Conservation (phyloP, 2,329 filamentous ascomycete species). For the Diaporthe nobilis region DNA sequence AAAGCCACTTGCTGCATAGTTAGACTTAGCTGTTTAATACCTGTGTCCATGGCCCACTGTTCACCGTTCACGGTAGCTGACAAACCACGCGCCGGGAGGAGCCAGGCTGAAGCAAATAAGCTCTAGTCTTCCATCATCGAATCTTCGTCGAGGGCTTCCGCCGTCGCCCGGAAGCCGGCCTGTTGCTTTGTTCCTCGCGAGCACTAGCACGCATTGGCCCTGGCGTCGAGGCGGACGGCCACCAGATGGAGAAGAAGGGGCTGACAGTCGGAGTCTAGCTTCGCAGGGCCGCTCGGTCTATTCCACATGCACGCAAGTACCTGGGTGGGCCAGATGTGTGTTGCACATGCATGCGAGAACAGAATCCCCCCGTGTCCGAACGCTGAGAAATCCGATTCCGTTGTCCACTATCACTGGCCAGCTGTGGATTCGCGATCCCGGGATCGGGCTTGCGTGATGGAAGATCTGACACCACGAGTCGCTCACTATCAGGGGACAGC, state of each 20-base stretch:
- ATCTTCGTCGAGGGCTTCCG: constrained; percentile 3
- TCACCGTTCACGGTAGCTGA: not conserved
- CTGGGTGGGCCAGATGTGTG: not conserved
- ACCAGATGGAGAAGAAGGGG: not conserved
- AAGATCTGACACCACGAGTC: constrained; percentile 20
- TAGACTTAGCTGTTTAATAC: not conserved
- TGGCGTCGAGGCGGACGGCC: constrained; percentile 5
- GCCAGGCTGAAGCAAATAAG: not conserved
- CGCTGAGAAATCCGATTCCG: constrained; percentile 24
- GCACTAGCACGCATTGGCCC: constrained; percentile 1
- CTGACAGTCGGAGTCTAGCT: constrained; percentile 3
- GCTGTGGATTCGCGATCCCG: constrained; percentile 40
- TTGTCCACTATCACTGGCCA: not conserved
- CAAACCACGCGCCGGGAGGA: not conserved
- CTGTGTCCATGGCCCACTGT: not conserved
- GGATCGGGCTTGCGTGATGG: constrained; percentile 40
- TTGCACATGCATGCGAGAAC: not conserved
- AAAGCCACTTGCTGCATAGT: not conserved
- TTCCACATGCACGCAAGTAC: not conserved
- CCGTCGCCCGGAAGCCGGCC: constrained; percentile 5
- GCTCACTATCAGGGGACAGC: not conserved
- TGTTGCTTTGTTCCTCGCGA: constrained; percentile 2
- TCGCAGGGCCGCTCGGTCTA: constrained; percentile 23
- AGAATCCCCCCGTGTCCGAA: constrained; percentile 23
- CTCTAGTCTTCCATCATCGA: constrained; percentile 32